Base-by-base conservation (phyloP, 1,139 yeast species). In the Torulaspora globosa region DNA sequence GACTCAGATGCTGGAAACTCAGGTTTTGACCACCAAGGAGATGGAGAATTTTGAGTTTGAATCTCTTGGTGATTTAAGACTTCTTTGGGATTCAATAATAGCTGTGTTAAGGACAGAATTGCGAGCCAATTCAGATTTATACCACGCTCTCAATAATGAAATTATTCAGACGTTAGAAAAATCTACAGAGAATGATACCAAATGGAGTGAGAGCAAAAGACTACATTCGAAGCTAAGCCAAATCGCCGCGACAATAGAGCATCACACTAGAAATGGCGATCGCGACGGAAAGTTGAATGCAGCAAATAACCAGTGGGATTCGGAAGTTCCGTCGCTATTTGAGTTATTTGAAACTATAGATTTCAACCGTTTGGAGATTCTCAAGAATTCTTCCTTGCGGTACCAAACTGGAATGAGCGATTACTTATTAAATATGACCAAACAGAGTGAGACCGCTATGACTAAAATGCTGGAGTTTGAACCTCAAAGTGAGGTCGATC, bases 271-370 rank as follows among this genome's bases (percentile, higher is more conserved):
- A 35, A 63, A 59, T 10, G 55, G 58, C 23, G 54, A 62, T 27
- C 57, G 52, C 12, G 60, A 56, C 34, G 53, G 55, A 7, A 48
- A 45, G 29, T 23, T 48, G 36, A 39, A 32, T 11, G 56, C 49
- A 7, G 42, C 33, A 30, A 52, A 36, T 53, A 60, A 31, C 8
- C 57, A 59, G 54, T 89, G 96, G 95, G 83, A 80, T 53, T 72
- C 77, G 48, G 82, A 82, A 62, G 92, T 95, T 0, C 94, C 96
- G 1, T 80, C 75, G 52, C 78, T 84, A 32, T 83, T 87, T 61
- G 85, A 83, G 56, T 79, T 79, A 57, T 82, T 89, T 64, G 95
- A 88, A 65, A 73, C 73, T 51, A 81, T 82, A 55, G 96, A 90
- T 63, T 75, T 72, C 49, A 71, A 72, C 50, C 82, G 95, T 61